phyloP scores from a whole-genome alignment of 495 filamentous ascomycete genomes.

The Hypoxylon intermedium region DNA sequence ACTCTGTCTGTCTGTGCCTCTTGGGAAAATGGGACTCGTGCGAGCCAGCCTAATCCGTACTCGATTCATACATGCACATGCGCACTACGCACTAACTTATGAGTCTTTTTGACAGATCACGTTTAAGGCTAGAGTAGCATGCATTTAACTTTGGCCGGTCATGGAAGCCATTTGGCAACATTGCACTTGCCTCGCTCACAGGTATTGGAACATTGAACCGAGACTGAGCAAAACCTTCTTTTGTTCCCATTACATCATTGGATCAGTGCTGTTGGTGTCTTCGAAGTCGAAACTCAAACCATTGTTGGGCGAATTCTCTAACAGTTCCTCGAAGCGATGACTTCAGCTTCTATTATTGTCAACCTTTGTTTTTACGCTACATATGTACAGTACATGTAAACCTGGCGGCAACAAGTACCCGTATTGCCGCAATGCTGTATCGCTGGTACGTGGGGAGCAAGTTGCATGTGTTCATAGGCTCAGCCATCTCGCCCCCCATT shows the following conservation, averaged over 20 bases:
- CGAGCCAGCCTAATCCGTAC: background rate
- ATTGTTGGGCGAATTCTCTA: conserved; percentile 1
- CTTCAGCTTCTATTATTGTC: conserved; percentile 35
- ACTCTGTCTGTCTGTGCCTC: background rate
- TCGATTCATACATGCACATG: conserved; percentile 12
- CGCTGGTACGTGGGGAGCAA: conserved; percentile 28
- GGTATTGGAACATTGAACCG: too few relatives aligned
- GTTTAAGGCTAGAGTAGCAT: conserved; percentile 6
- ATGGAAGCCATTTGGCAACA: background rate
- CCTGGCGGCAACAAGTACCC: conserved; percentile 15
- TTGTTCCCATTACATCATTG: conserved; percentile 17
- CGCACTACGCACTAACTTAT: conserved; percentile 9
- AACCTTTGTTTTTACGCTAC: background rate
- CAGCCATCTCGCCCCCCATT: conserved; percentile 26
- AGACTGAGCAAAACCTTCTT: conserved; percentile 11
- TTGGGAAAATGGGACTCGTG: background rate
- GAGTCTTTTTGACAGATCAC: conserved; percentile 13
- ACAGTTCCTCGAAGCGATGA: conserved; percentile 15
- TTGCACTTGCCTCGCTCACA: background rate
- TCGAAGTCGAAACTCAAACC: conserved; percentile 10
- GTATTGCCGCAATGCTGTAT: conserved; percentile 22
- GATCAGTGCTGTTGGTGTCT: conserved; percentile 12
- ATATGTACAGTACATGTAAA: conserved; percentile 11
- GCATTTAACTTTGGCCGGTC: background rate
- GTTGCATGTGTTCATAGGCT: conserved; percentile 21